Base-by-base conservation (phyloP, 805 yeast species). In the Lipomyces starkeyi region DNA sequence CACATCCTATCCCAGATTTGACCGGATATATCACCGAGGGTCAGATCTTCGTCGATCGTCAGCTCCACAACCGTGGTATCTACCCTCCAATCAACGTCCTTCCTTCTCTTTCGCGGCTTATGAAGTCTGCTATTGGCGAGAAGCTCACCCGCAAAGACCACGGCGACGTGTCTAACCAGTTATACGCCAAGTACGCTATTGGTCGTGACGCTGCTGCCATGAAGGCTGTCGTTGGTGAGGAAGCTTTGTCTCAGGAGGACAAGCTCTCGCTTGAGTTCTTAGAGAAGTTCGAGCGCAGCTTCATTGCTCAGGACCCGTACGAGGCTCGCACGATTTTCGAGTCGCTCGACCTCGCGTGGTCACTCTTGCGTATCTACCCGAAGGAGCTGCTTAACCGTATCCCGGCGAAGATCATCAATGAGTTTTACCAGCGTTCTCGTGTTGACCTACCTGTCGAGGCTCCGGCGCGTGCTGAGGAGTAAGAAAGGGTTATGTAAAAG, bases 191-290 rank as follows among this genome's bases (percentile, higher is more conserved):
- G 82, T 95, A 95, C 80, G 99, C 99, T 72, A 96, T 95, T 83
- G 99, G 99, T 85, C 91, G 93, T 83, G 99, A 95, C 82, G 99
- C 99, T 34, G 99, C 99, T 61, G 98, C 99, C 75, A 95, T 95
- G 99, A 95, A 95, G 84, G 97, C 99, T 14, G 99, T 95, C 74
- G 99, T 95, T 75, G 99, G 99, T 87, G 99, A 95, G 82, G 99
- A 95, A 82, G 99, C 99, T 47, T 85, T 95, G 77, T 93, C 98
- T 43, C 91, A 91, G 72, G 99, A 95, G 81, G 99, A 95, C 83
- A 96, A 96, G 83, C 86, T 95, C 73, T 95, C 99, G 2, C 86
- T 95, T 78, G 99, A 95, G 84, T 95, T 95, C 80, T 88, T 95
- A 83, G 99, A 96, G 80, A 95, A 95, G 83, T 95, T 95, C 76